Evolutionary conservation across 1,139 yeast genomes (phyloP), one percentile per base, ranked within the genome.

Genomic region (Casaregolazyma suthepensis): DNA sequence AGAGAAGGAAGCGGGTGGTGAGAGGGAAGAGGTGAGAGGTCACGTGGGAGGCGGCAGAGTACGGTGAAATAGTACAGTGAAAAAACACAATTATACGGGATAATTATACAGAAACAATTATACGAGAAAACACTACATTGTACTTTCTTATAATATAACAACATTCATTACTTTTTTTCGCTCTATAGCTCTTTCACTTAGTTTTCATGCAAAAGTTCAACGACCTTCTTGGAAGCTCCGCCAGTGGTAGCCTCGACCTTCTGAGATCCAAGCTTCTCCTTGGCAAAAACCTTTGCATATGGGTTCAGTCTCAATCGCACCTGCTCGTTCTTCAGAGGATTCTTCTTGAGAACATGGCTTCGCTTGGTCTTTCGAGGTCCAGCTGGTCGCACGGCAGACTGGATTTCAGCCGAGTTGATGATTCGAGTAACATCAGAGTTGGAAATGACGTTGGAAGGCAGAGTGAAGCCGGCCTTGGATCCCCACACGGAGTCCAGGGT

Each of bases 271-370:
- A 86, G 80, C 80, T 88, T 87, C 81, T 89, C 86, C 75, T 87
- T 89, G 71, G 96, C 74, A 80, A 83, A 90, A 70, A 93, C 96
- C 87, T 89, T 89, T 72, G 99, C 98, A 85, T 93, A 93, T 68
- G 99, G 99, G 96, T 93, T 94, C 78, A 93, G 87, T 83, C 97
- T 89, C 77, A 90, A 85, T 75, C 90, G 80, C 71, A 90, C 94
- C 81, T 89, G 96, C 85, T 90, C 91, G 97, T 94, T 93, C 93
- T 89, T 93, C 77, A 93, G 90, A 80, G 99, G 99, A 94, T 93
- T 93, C 93, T 89, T 91, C 97, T 93, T 93, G 78, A 85, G 86
- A 75, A 87, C 96, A 82, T 87, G 89, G 66, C 89, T 77, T 78
- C 95, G 88, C 93, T 90, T 89, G 78, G 88, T 94, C 73, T 85